Evolutionary conservation across 2,329 filamentous ascomycete genomes (phyloP), one percentile per base, ranked within the genome.

Genomic region (Verticillium albo-atrum): DNA sequence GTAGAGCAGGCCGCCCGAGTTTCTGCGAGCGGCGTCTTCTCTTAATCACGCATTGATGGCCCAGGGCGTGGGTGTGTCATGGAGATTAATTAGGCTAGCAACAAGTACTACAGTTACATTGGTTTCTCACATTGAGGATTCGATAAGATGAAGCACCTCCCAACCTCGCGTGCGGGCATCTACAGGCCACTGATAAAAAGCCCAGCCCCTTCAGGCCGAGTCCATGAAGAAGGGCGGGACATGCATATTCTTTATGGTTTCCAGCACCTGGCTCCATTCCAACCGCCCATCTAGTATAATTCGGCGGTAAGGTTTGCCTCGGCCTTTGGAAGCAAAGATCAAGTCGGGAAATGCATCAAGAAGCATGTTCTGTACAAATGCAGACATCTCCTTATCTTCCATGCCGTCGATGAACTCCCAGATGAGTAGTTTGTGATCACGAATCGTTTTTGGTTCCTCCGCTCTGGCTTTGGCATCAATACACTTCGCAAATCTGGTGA

Each of bases 331-430:
- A 10, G 23, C 17, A 4, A 25, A 10, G 6, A 58, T 30, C 6
- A 10, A 7, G 2, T 58, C 56, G 2, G 50, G 50, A 20, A 58
- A 54, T 6, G 47, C 27, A 3, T 54, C 23, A 20, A 23, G 20
- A 10, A 58, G 28, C 23, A 37, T 27, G n/a, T n/a, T 25, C 26
- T 58, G 56, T 42, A 58, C 52, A 27, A 37, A 27, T 2, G 14
- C 12, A 6, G 56, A 54, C 56, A 58, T 53, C 12, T 54, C 50
- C 35, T 58, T 54, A 50, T 58, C 56, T 20, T 54, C 56, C 23
- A 58, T 30, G 32, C 53, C 30, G 35, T 58, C 56, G 20, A 58
- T 35, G 30, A 52, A 58, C 17, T 53, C 27, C 56, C 50, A 58
- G 12, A 58, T n/a, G 20, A 58, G 35, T 10, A 35, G n/a, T 23